Evolutionary conservation across 169 alveolate genomes (phyloP).

Genomic region (Cryptosporidium bovis): DNA sequence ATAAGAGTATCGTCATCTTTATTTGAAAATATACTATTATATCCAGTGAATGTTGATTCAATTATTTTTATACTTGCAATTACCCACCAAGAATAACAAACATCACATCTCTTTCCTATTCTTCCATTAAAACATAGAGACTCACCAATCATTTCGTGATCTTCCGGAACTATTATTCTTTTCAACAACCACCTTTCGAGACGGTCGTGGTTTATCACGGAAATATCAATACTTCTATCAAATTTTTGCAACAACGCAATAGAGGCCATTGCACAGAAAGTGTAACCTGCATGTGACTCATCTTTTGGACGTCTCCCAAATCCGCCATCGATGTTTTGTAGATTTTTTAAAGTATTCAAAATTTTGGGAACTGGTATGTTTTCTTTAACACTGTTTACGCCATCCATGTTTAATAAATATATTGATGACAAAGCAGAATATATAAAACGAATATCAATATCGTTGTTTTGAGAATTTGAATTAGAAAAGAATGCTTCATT

Average conservation of each 20-base stretch:
- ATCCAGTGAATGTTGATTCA: constrained; percentile 18
- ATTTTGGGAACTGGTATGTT: constrained; percentile 16
- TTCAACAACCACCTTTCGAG: constrained; percentile 40
- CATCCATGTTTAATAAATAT: constrained; percentile 5
- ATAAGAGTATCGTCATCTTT: too few relatives aligned
- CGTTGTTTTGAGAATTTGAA: neutral
- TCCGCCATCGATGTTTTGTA: constrained; percentile 77
- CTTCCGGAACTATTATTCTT: constrained; percentile 75
- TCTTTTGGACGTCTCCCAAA: constrained; percentile 78
- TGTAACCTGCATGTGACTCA: constrained; percentile 79
- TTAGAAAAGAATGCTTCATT: constrained; percentile 9
- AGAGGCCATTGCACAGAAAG: constrained; percentile 78
- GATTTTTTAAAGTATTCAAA: neutral
- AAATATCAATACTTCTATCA: neutral
- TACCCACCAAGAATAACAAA: constrained; percentile 81
- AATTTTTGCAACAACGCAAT: constrained; percentile 56
- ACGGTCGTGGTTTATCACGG: constrained; percentile 7
- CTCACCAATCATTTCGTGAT: constrained; percentile 37
- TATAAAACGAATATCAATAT: constrained; percentile 33
- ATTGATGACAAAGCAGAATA: constrained; percentile 18
- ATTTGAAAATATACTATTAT: neutral
- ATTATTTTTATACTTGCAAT: constrained; percentile 75
- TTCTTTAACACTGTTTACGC: too few relatives aligned
- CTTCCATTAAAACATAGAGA: constrained; percentile 79
- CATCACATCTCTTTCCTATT: constrained; percentile 77